These are phyloP conservation scores for Cyberlindnera euphorbiiphila DNA, from an alignment of 805 yeast species.

Conservation along the genomic window DNA sequence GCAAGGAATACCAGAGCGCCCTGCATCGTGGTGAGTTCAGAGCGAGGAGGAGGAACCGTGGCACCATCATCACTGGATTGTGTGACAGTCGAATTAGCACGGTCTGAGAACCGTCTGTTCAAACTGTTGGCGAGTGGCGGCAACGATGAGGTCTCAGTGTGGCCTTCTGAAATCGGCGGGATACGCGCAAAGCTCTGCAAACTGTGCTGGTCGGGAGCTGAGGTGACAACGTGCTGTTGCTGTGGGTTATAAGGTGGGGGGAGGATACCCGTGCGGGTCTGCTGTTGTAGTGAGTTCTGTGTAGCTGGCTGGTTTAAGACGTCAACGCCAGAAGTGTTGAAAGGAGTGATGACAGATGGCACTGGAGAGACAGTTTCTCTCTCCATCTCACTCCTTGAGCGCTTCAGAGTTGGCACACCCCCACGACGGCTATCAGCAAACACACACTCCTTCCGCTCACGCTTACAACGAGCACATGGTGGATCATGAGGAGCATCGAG, in stretches of 20 bases:
- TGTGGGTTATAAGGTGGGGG: no score
- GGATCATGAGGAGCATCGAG: slow-evolving; percentile 66
- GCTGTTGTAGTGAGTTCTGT: neutral
- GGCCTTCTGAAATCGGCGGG: slow-evolving; percentile 1
- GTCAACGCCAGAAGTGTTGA: no score
- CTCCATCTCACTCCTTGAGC: slow-evolving; percentile 26
- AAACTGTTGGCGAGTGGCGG: slow-evolving; percentile 5
- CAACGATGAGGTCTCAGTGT: neutral
- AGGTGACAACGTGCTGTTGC: no score
- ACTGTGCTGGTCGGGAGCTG: slow-evolving; percentile 12
- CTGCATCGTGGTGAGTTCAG: slow-evolving; percentile 35
- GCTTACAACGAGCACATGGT: slow-evolving; percentile 79
- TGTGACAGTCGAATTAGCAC: slow-evolving; percentile 13
- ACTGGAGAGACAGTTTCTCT: slow-evolving; percentile 13
- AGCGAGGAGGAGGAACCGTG: slow-evolving; percentile 19
- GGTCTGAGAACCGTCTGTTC: slow-evolving; percentile 8
- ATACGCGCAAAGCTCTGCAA: slow-evolving; percentile 1
- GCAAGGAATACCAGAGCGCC: slow-evolving; percentile 73
- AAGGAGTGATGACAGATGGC: neutral
- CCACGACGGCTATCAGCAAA: slow-evolving; percentile 60
- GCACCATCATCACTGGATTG: slow-evolving; percentile 17
- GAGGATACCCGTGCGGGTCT: no score
- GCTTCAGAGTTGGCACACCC: slow-evolving; percentile 28
- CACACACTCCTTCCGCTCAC: slow-evolving; percentile 81
- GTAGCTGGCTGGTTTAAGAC: no score